A percentile compares a stretch with the other conserved stretches of the same genome.
phyloP scores from a whole-genome alignment of 2,329 filamentous ascomycete species.

The Cordyceps sp. region DNA sequence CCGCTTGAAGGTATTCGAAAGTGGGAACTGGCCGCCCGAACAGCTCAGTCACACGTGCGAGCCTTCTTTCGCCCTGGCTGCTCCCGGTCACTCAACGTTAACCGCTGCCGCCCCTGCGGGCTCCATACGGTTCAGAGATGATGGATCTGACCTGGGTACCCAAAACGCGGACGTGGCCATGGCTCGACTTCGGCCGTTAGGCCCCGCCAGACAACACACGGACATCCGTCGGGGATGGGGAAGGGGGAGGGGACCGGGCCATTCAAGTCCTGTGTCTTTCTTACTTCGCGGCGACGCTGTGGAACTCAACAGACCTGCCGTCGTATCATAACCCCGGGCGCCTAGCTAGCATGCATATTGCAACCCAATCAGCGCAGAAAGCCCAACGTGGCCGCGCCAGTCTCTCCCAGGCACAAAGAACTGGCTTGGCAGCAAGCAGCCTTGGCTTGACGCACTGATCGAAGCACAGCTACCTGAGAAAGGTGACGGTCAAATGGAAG shows the following conservation, averaged over 20 bases:
- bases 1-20: neutral
- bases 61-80: neutral
- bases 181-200: neutral
- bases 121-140: too few species aligned
- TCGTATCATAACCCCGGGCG: conserved; percentile 2
- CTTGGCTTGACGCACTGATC: neutral
- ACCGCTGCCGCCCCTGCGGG: too few species aligned
- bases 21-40: neutral
- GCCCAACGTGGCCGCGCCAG: conserved; percentile 1
- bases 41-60: neutral
- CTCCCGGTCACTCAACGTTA: too few species aligned
- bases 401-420: neutral
- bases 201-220: conserved; percentile 1
- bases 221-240: neutral
- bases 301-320: neutral
- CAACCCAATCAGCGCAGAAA: conserved; percentile 1
- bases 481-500: neutral
- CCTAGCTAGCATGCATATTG: conserved; percentile 2
- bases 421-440: neutral
- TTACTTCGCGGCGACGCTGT: neutral
- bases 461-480: neutral
- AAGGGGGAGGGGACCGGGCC: too few species aligned
- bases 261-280: neutral
- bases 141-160: neutral
- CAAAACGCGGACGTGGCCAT: neutral